These are phyloP conservation scores for Lecanicillium sp. DNA, from an alignment of 2,329 filamentous ascomycete genomes.

Conservation along the genomic window DNA sequence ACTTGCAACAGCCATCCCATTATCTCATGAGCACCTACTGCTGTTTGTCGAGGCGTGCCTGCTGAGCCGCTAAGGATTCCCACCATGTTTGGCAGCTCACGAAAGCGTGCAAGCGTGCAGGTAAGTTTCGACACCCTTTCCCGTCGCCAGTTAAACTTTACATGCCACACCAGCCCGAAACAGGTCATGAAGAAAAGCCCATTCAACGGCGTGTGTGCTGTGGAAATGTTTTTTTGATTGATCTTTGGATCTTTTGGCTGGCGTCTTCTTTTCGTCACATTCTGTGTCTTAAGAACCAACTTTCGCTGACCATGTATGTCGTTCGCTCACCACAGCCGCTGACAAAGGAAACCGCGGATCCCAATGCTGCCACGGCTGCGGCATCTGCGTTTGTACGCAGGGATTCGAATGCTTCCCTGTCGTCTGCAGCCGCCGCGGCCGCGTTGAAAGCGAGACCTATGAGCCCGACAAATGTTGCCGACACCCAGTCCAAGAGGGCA, in stretches of 20 bases:
- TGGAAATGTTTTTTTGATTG: too few relatives aligned
- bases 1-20: neutral
- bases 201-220: too few relatives aligned
- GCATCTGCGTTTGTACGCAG: slow-evolving; percentile 70
- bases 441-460: slow-evolving; percentile 72
- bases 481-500: slow-evolving; percentile 83
- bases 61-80: neutral
- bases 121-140: slow-evolving; percentile 9
- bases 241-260: too few relatives aligned
- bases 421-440: slow-evolving; percentile 77
- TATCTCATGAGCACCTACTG: neutral
- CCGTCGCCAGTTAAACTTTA: too few relatives aligned
- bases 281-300: too few relatives aligned
- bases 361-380: slow-evolving; percentile 72
- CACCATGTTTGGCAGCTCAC: slow-evolving; percentile 14
- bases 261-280: too few relatives aligned
- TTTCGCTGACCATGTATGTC: slow-evolving; percentile 15
- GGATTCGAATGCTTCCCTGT: slow-evolving; percentile 55
- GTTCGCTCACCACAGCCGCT: slow-evolving; percentile 42
- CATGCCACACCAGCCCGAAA: too few relatives aligned
- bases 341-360: slow-evolving; percentile 54
- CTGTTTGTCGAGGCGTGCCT: slow-evolving; percentile 1
- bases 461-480: slow-evolving; percentile 69
- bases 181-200: too few relatives aligned
- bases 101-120: slow-evolving; percentile 10